These are phyloP conservation scores for Nemania bipapillata DNA, from an alignment of 2,329 filamentous ascomycete genomes.

Conservation along the genomic window DNA sequence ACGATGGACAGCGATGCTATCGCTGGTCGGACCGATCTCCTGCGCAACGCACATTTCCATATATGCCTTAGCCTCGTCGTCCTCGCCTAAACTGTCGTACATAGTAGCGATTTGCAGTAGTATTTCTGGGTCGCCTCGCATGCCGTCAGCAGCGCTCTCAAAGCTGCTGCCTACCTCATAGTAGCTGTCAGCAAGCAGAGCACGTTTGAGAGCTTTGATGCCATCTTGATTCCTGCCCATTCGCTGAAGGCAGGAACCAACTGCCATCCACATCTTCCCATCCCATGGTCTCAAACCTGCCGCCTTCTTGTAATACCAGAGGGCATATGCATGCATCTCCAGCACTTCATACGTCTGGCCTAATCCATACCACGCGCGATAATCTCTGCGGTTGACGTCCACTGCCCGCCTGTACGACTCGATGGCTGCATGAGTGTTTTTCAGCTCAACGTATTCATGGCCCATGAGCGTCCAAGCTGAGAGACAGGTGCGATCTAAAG, in stretches of 20 bases:
- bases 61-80: constrained; percentile 85
- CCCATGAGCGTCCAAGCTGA: constrained; percentile 99
- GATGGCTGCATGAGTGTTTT: constrained; percentile 97
- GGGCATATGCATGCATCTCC: constrained; percentile 95
- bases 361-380: constrained; percentile 96
- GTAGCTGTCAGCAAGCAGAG: constrained; percentile 86
- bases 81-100: constrained; percentile 82
- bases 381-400: constrained; percentile 94
- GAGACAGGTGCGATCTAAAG: constrained; percentile 87
- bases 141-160: constrained; percentile 59
- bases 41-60: constrained; percentile 97
- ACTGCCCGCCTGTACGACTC: constrained; percentile 96
- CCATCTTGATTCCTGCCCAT: constrained; percentile 88
- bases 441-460: constrained; percentile 97
- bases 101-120: constrained; percentile 88
- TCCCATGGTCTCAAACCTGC: constrained; percentile 94
- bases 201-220: constrained; percentile 94
- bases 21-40: constrained; percentile 73
- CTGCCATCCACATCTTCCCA: constrained; percentile 98
- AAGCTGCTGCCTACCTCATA: constrained; percentile 74
- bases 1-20: constrained; percentile 66
- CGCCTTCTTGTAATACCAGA: constrained; percentile 98
- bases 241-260: constrained; percentile 89
- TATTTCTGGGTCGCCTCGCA: constrained; percentile 81
- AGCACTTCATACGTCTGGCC: constrained; percentile 97